Conservation (phyloP, 192 early-diverging fungal species). For the Coemansia sp. region DNA sequence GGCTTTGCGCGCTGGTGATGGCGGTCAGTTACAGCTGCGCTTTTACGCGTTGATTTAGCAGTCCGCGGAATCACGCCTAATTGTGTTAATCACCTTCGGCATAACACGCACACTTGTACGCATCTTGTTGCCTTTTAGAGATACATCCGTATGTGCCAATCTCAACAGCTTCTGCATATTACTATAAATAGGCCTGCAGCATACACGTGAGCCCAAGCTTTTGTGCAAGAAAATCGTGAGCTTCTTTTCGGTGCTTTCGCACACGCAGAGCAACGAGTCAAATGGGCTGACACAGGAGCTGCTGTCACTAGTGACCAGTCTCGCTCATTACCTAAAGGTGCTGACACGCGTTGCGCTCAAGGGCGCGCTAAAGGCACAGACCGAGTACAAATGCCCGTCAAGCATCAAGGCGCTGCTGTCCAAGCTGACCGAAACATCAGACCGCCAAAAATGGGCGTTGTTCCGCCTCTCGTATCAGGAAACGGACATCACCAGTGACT, state of each 20-base stretch:
- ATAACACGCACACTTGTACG: not conserved
- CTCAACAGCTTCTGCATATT: not conserved
- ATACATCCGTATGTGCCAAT: slow-evolving; percentile 1
- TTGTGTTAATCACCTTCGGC: not conserved
- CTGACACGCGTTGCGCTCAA: slow-evolving; percentile 85
- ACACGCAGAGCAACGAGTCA: slow-evolving; percentile 61
- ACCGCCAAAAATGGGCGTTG: slow-evolving; percentile 49
- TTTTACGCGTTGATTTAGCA: too few relatives aligned
- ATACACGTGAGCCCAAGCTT: slow-evolving; percentile 90
- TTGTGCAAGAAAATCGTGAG: slow-evolving; percentile 92
- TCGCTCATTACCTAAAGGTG: slow-evolving; percentile 91
- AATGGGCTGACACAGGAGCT: slow-evolving; percentile 76
- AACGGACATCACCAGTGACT: slow-evolving; percentile 70
- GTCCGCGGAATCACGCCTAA: too few relatives aligned
- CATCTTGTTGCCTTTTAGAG: not conserved
- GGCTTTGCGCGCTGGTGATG: too few relatives aligned
- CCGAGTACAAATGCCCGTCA: slow-evolving; percentile 51
- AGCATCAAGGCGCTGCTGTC: slow-evolving; percentile 69
- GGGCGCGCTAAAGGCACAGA: slow-evolving; percentile 72
- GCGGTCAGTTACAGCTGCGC: too few relatives aligned
- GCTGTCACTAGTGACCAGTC: slow-evolving; percentile 81
- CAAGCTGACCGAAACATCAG: slow-evolving; percentile 71
- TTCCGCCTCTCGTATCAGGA: slow-evolving; percentile 56
- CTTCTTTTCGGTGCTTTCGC: slow-evolving; percentile 88
- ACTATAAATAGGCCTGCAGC: slow-evolving; percentile 56